Evolutionary conservation across 805 yeast species (phyloP).

Genomic region (Metschnikowia proteae): DNA sequence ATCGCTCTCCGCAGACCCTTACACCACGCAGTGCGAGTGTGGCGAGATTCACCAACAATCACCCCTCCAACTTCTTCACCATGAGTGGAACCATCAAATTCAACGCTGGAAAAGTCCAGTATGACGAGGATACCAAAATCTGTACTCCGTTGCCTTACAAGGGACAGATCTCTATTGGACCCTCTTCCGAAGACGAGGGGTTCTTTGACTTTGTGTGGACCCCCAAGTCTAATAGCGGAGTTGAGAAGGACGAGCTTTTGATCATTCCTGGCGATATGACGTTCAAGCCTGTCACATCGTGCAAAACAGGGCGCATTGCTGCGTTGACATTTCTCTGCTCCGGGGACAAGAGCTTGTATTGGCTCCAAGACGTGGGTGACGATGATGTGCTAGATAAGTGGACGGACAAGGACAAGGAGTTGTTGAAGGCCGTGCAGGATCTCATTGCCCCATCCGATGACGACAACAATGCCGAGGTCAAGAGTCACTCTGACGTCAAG

Average conservation of each 20-base stretch:
- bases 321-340: constrained; percentile 61
- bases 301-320: constrained; percentile 75
- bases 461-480: constrained; percentile 11
- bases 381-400: constrained; percentile 57
- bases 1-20: background rate
- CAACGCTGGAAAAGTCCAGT: constrained; percentile 76
- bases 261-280: constrained; percentile 84
- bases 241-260: constrained; percentile 58
- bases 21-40: constrained; percentile 3
- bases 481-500: background rate
- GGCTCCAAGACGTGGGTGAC: constrained; percentile 76
- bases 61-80: background rate
- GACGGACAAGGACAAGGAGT: constrained; percentile 54
- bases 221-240: constrained; percentile 51
- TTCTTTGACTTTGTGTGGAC: constrained; percentile 70
- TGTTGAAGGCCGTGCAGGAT: constrained; percentile 25
- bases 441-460: constrained; percentile 18
- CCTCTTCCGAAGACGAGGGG: constrained; percentile 66
- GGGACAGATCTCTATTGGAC: constrained; percentile 60
- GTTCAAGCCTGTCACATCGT: constrained; percentile 65
- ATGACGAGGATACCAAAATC: constrained; percentile 54
- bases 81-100: constrained; percentile 42
- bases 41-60: background rate
- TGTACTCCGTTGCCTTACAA: constrained; percentile 71
- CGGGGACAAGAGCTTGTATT: constrained; percentile 56